phyloP scores from a whole-genome alignment of 768 basidiomycete genomes.

The Pleurotus pulmonarius region DNA sequence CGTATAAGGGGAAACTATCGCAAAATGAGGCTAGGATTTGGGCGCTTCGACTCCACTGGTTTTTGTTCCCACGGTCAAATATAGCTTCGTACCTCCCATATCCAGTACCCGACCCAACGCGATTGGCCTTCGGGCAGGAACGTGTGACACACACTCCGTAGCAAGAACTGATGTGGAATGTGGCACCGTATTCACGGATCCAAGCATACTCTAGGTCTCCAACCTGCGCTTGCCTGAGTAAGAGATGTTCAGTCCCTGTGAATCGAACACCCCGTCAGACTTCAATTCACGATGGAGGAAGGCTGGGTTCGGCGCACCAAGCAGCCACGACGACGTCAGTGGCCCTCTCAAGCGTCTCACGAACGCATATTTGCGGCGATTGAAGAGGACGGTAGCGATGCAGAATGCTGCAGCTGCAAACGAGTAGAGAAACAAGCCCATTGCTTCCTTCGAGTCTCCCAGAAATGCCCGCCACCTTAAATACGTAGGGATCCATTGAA shows the following conservation, averaged over 20 bases:
- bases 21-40: too few species aligned
- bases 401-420: background rate
- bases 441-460: background rate
- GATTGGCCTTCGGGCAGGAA: too few species aligned
- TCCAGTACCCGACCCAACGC: too few species aligned
- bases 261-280: too few species aligned
- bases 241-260: conserved; percentile 19
- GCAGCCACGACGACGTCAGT: background rate
- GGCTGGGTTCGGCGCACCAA: background rate
- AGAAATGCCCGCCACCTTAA: too few species aligned
- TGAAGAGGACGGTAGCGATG: background rate
- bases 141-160: background rate
- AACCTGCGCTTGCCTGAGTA: conserved; percentile 19
- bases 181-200: conserved; percentile 21
- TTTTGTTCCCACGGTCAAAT: too few species aligned
- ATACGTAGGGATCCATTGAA: too few species aligned
- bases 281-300: background rate
- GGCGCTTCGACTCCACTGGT: too few species aligned
- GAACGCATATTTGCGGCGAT: background rate
- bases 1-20: too few species aligned
- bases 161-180: conserved; percentile 13
- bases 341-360: background rate
- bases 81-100: too few species aligned
- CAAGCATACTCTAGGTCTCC: conserved; percentile 25
- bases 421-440: background rate